phyloP scores from a whole-genome alignment of 1,284 basidiomycete species.

The Leccinum griseonigrum region DNA sequence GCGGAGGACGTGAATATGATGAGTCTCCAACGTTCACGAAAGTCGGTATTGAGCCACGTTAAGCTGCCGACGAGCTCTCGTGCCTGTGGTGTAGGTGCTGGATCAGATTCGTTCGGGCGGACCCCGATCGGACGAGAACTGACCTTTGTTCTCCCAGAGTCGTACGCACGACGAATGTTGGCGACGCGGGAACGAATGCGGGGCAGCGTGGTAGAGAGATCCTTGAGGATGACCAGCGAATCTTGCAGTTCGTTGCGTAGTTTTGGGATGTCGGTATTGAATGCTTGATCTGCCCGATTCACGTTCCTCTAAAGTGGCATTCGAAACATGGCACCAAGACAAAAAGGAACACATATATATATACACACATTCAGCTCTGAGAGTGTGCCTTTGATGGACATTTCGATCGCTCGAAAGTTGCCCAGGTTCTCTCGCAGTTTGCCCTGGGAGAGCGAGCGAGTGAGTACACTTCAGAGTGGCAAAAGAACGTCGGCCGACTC shows the following conservation, averaged over 20 bases:
- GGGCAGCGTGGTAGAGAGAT: conserved; percentile 55
- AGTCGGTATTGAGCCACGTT: conserved; percentile 70
- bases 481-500: conserved; percentile 8
- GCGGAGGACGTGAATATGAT: conserved; percentile 68
- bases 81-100: conserved; percentile 41
- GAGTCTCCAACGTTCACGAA: conserved; percentile 65
- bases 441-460: conserved; percentile 37
- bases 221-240: conserved; percentile 50
- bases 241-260: conserved; percentile 56
- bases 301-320: conserved; percentile 48
- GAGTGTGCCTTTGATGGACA: conserved; percentile 59
- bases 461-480: neutral
- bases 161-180: conserved; percentile 60
- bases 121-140: conserved; percentile 1
- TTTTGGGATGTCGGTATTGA: conserved; percentile 56
- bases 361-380: conserved; percentile 52
- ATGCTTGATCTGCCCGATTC: conserved; percentile 53
- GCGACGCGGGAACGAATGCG: conserved; percentile 55
- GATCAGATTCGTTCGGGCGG: neutral
- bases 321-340: neutral
- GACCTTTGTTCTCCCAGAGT: conserved; percentile 67
- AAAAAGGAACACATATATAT: neutral
- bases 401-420: conserved; percentile 69
- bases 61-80: conserved; percentile 56
- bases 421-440: conserved; percentile 64